Percentiles rank a stretch among this genome's conserved stretches.
phyloP scores from a whole-genome alignment of 805 yeast species.

The Kuraishia piskuri region DNA sequence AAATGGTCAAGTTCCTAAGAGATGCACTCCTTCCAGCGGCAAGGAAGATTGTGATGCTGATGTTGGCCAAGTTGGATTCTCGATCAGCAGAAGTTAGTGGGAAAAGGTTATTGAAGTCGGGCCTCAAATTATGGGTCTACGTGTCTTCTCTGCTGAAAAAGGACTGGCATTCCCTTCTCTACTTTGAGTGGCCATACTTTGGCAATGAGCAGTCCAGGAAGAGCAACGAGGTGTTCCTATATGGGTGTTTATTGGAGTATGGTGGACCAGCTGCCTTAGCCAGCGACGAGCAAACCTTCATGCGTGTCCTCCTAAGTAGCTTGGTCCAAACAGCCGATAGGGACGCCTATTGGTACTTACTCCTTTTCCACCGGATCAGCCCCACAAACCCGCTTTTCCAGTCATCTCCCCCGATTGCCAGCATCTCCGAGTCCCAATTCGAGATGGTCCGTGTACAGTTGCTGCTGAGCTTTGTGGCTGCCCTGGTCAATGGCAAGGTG shows the following conservation, averaged over 20 bases:
- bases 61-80: neutral
- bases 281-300: neutral
- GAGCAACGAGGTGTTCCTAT: neutral
- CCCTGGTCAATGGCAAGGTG: neutral
- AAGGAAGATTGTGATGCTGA: neutral
- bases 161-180: neutral
- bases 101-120: neutral
- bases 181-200: slow-evolving; percentile 3
- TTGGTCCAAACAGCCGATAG: neutral
- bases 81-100: neutral
- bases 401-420: neutral
- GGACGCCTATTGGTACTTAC: neutral
- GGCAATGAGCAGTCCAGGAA: neutral
- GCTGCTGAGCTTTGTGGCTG: neutral
- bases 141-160: neutral
- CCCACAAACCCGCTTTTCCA: neutral
- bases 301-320: neutral
- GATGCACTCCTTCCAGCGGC: neutral
- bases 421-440: neutral
- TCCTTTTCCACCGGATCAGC: neutral
- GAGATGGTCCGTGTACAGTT: neutral
- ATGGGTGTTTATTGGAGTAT: neutral
- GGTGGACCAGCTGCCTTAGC: neutral
- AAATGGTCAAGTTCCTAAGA: neutral
- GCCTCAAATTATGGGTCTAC: slow-evolving; percentile 1